Evolutionary conservation across 2,329 filamentous ascomycete species (phyloP).

Genomic region (Geosmithia morbida): DNA sequence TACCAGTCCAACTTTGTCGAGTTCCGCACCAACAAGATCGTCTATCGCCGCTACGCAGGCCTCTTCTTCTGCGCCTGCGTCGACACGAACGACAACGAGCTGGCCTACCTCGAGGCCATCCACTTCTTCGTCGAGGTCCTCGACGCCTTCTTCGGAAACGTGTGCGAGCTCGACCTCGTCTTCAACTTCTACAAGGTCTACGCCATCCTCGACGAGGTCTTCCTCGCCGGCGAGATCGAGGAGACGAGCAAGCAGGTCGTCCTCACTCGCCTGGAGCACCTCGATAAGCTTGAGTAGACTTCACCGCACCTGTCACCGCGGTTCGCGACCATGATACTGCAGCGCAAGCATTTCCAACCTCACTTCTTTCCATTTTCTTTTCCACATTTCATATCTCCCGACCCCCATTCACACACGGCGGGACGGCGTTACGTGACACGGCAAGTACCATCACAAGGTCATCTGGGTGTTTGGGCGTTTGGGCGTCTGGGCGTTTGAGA

Average conservation of each 20-base stretch:
- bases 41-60: conserved; percentile 93
- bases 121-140: conserved; percentile 99
- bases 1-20: conserved; percentile 99
- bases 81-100: conserved; percentile 96
- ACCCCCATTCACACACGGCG: neutral
- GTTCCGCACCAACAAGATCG: conserved; percentile 85
- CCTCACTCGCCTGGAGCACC: conserved; percentile 79
- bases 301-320: neutral
- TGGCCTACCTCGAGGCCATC: conserved; percentile 92
- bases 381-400: no score
- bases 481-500: neutral
- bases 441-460: neutral
- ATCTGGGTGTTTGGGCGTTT: neutral
- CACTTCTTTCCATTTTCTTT: no score
- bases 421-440: neutral
- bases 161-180: conserved; percentile 90
- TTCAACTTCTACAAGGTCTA: conserved; percentile 84
- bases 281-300: conserved; percentile 79
- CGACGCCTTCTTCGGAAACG: conserved; percentile 97
- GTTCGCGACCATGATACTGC: neutral
- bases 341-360: neutral
- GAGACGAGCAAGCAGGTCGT: conserved; percentile 99
- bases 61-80: conserved; percentile 99
- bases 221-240: conserved; percentile 93
- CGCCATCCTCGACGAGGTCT: conserved; percentile 96